Conservation (phyloP, 352 stramenopile genomes). For the Peronospora farinosa region DNA sequence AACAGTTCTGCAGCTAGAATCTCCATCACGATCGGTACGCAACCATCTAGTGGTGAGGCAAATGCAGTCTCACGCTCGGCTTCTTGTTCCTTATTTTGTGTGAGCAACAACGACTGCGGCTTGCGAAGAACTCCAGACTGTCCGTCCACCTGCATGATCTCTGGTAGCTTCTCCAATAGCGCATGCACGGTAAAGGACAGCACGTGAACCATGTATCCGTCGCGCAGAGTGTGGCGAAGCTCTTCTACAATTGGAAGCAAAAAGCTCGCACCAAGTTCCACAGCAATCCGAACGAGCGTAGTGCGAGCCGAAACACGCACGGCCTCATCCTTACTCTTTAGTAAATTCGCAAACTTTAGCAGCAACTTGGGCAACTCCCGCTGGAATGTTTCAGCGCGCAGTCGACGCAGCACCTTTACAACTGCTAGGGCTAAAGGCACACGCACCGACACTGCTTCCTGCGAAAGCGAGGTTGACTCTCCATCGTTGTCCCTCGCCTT, state of each 20-base stretch:
- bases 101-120: constrained; percentile 18
- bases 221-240: constrained; percentile 73
- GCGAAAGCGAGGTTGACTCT: constrained; percentile 29
- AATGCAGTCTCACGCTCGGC: constrained; percentile 27
- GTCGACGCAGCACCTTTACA: constrained; percentile 94
- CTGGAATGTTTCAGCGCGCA: constrained; percentile 88
- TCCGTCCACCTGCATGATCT: constrained; percentile 43
- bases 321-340: constrained; percentile 90
- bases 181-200: constrained; percentile 83
- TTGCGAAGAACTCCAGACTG: constrained; percentile 24
- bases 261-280: constrained; percentile 83
- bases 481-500: constrained; percentile 47
- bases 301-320: constrained; percentile 87
- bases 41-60: constrained; percentile 66
- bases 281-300: constrained; percentile 93
- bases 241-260: constrained; percentile 82
- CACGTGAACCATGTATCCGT: constrained; percentile 84
- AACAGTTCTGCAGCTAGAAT: constrained; percentile 83
- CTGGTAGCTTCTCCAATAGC: constrained; percentile 72
- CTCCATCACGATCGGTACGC: constrained; percentile 72
- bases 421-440: constrained; percentile 92
- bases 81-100: constrained; percentile 24
- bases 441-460: constrained; percentile 60
- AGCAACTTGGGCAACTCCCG: constrained; percentile 92
- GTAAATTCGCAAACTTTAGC: constrained; percentile 81